Conservation (phyloP, 768 basidiomycete species). For the Clitopilus hobsonii region DNA sequence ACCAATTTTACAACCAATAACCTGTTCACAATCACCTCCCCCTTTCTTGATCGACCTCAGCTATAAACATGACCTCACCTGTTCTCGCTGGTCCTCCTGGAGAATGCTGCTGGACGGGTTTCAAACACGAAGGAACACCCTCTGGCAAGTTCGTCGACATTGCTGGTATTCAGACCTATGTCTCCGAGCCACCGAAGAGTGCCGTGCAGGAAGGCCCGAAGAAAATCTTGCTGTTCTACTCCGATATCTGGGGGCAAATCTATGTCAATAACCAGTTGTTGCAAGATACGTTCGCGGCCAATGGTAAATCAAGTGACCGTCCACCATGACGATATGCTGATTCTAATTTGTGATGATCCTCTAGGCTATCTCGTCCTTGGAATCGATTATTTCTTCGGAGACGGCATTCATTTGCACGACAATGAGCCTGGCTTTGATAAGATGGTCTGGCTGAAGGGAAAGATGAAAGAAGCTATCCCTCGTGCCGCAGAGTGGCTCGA, state of each 20-base stretch:
- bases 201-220: constrained; percentile 9
- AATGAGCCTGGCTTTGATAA: constrained; percentile 10
- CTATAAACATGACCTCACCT: background rate
- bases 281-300: constrained; percentile 60
- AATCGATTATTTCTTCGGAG: constrained; percentile 62
- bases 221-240: constrained; percentile 52
- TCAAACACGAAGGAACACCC: constrained; percentile 48
- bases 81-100: constrained; percentile 38
- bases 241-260: constrained; percentile 60
- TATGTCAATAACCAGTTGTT: constrained; percentile 54
- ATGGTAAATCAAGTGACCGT: constrained; percentile 31
- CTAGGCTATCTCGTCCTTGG: constrained; percentile 55
- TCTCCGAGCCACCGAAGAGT: constrained; percentile 38
- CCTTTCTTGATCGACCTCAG: too few relatives aligned
- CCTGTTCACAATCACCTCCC: too few relatives aligned
- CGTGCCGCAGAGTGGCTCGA: constrained; percentile 43
- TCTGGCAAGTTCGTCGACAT: constrained; percentile 34
- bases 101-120: constrained; percentile 48
- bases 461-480: background rate
- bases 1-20: too few relatives aligned
- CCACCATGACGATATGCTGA: background rate
- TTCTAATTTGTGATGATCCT: constrained; percentile 36
- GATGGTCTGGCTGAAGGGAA: background rate
- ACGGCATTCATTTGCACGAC: constrained; percentile 37
- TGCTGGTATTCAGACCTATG: constrained; percentile 46